Conservation (phyloP, 352 stramenopile species). For the Pythium diclinum region DNA sequence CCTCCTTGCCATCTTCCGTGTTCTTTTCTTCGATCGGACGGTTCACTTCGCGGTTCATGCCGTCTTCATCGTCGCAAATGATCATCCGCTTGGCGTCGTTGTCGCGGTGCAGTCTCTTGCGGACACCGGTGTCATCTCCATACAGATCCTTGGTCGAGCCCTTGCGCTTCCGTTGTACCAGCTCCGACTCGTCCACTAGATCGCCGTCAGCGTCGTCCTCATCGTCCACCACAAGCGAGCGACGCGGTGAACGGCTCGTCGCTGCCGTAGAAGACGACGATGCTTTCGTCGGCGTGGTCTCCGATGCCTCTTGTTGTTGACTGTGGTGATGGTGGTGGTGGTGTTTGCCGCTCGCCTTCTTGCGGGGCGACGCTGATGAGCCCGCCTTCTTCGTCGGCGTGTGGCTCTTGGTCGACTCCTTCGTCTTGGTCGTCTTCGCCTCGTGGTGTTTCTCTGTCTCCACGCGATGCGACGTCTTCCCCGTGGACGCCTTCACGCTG, state of each 20-base stretch:
- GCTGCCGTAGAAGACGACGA: neutral
- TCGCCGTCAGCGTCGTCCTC: conserved; percentile 23
- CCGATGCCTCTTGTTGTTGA: neutral
- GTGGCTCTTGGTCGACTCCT: conserved; percentile 14
- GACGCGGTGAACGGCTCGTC: conserved; percentile 12
- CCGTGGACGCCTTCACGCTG: neutral
- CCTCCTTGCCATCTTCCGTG: conserved; percentile 75
- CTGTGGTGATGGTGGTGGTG: conserved; percentile 22
- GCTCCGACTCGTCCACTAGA: conserved; percentile 7
- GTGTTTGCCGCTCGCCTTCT: conserved; percentile 22
- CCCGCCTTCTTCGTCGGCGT: conserved; percentile 24
- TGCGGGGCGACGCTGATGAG: conserved; percentile 14
- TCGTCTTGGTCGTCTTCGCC: conserved; percentile 23
- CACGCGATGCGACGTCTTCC: neutral
- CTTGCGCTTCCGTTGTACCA: conserved; percentile 19
- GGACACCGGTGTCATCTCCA: conserved; percentile 22
- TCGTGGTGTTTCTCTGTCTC: conserved; percentile 12
- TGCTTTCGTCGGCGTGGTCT: conserved; percentile 6
- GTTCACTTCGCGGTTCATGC: conserved; percentile 28
- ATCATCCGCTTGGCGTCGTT: conserved; percentile 63
- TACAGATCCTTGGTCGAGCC: conserved; percentile 50
- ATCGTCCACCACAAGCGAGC: conserved; percentile 28
- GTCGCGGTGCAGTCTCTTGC: conserved; percentile 37
- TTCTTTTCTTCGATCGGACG: conserved; percentile 51
- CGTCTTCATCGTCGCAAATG: conserved; percentile 81